Percentiles rank a stretch among this genome's conserved stretches.
These are phyloP conservation scores for Malania oleifera DNA, from an alignment of 164 flowering plant species.

Conservation along the genomic window DNA sequence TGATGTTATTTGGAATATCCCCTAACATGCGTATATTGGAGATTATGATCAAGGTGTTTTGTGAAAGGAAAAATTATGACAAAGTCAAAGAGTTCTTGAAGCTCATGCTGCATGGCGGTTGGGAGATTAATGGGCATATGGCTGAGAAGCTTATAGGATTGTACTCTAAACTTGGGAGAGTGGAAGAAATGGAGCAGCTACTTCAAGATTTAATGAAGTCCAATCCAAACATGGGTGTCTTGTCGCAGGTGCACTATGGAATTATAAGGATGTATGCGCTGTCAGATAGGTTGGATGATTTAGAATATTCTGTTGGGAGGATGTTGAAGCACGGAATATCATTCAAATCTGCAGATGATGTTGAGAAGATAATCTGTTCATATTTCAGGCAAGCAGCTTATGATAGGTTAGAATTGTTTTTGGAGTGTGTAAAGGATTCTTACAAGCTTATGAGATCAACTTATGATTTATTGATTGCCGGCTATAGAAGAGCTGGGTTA, in stretches of 20 bases:
- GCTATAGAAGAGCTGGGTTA: constrained; percentile 44
- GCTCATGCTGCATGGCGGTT: constrained; percentile 21
- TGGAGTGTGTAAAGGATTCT: constrained; percentile 29
- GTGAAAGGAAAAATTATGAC: constrained; percentile 22
- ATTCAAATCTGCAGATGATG: constrained; percentile 32
- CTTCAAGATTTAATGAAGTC: constrained; percentile 18
- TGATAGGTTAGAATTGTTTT: constrained; percentile 47
- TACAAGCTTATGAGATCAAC: constrained; percentile 33
- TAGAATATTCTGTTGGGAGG: constrained; percentile 46
- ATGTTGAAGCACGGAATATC: constrained; percentile 43
- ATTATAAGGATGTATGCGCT: constrained; percentile 38
- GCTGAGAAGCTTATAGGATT: constrained; percentile 24
- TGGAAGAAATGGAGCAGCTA: constrained; percentile 39
- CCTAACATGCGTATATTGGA: constrained; percentile 32
- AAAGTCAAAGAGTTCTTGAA: constrained; percentile 23
- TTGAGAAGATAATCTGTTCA: constrained; percentile 40
- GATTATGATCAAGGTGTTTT: constrained; percentile 28
- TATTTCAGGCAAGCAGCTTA: constrained; percentile 46
- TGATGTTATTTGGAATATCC: constrained; percentile 25
- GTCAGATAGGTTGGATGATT: constrained; percentile 42
- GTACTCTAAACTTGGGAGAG: constrained; percentile 24
- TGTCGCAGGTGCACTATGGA: constrained; percentile 26
- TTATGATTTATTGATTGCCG: constrained; percentile 41
- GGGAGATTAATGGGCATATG: constrained; percentile 20
- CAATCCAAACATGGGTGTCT: constrained; percentile 18